Conservation (phyloP, 768 basidiomycete genomes). For the Ramaria rubella region DNA sequence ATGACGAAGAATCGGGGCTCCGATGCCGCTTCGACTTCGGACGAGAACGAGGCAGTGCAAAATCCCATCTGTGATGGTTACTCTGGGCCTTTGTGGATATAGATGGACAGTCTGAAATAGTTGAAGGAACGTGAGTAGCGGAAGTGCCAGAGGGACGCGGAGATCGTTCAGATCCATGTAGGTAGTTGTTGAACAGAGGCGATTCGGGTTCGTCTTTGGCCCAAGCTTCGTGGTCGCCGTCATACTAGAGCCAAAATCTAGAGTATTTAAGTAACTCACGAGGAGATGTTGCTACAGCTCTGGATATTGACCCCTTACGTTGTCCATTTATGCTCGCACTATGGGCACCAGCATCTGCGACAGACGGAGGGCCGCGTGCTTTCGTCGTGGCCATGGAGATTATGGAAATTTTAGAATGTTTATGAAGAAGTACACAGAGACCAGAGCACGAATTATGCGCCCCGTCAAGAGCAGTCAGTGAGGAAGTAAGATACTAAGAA, state of each 20-base stretch:
- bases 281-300: slow-evolving; percentile 59
- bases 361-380: neutral
- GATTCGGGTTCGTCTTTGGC: slow-evolving; percentile 79
- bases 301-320: slow-evolving; percentile 32
- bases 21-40: slow-evolving; percentile 5
- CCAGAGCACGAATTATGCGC: too few species aligned
- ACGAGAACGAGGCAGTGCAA: slow-evolving; percentile 2
- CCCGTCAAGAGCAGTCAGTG: too few species aligned
- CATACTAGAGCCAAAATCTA: neutral
- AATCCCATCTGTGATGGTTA: slow-evolving; percentile 26
- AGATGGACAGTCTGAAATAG: slow-evolving; percentile 39
- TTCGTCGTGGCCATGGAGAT: neutral
- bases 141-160: slow-evolving; percentile 20
- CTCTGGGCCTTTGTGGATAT: slow-evolving; percentile 32
- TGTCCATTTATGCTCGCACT: neutral
- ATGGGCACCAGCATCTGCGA: neutral
- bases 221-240: slow-evolving; percentile 49
- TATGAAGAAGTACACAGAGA: too few species aligned
- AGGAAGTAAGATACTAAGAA: too few species aligned
- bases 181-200: slow-evolving; percentile 41
- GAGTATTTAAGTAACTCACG: slow-evolving; percentile 41
- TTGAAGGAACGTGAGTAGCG: slow-evolving; percentile 36
- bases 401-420: neutral
- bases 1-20: neutral
- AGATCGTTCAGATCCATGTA: slow-evolving; percentile 22